Evolutionary conservation across 345 rosid species (phyloP).

Genomic region (Mangifera indica): DNA sequence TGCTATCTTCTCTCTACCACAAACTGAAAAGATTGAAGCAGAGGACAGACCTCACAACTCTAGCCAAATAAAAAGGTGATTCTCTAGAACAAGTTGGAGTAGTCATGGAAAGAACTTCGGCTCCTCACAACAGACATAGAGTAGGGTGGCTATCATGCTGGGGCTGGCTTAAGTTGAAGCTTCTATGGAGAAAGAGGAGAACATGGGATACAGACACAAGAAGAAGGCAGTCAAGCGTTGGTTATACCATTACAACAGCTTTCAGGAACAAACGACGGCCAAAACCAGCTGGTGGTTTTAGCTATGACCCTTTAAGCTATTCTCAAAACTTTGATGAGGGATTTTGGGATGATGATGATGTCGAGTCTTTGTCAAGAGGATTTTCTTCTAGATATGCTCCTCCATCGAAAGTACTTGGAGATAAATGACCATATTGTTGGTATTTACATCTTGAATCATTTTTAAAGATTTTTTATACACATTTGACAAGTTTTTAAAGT

Average conservation of each 20-base stretch:
- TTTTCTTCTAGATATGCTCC: conserved; percentile 44
- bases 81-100: neutral
- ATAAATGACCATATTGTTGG: conserved; percentile 6
- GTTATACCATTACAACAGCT: conserved; percentile 19
- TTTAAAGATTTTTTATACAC: neutral
- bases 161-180: conserved; percentile 42
- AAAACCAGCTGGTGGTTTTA: conserved; percentile 36
- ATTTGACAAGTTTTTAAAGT: no score
- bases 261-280: conserved; percentile 13
- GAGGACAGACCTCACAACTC: conserved; percentile 7
- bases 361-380: conserved; percentile 25
- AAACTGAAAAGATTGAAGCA: conserved; percentile 22
- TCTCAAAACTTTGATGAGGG: conserved; percentile 54
- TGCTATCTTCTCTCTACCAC: conserved; percentile 31
- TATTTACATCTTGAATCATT: neutral
- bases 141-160: conserved; percentile 39
- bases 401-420: conserved; percentile 22
- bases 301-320: conserved; percentile 47
- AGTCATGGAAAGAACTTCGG: conserved; percentile 26
- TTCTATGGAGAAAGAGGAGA: conserved; percentile 38
- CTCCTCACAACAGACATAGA: conserved; percentile 23
- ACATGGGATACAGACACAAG: conserved; percentile 1
- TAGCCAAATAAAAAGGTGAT: no score
- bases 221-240: conserved; percentile 3
- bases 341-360: conserved; percentile 28